Evolutionary conservation across 257 asterid genomes (phyloP).

Genomic region (Petunia secreta): DNA sequence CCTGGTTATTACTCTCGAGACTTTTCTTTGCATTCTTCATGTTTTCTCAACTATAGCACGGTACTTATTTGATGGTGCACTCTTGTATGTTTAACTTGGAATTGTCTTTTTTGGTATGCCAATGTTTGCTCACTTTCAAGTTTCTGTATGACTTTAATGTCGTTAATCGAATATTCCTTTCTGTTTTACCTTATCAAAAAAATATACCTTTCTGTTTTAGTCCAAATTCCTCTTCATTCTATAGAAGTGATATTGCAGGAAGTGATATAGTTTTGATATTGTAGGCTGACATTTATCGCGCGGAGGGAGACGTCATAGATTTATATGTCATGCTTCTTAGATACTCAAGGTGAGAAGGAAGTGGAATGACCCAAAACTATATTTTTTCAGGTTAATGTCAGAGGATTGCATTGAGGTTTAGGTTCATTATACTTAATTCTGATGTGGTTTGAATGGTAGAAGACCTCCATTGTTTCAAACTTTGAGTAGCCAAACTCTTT

Average conservation of each 20-base stretch:
- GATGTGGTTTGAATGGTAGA: conserved; percentile 5
- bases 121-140: background rate
- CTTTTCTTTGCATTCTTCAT: conserved; percentile 13
- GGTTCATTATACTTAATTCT: background rate
- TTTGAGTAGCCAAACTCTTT: conserved; percentile 12
- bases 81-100: background rate
- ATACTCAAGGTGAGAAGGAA: conserved; percentile 81
- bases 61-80: conserved; percentile 14
- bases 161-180: background rate
- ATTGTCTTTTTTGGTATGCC: conserved; percentile 16
- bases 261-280: conserved; percentile 31
- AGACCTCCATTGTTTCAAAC: background rate
- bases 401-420: background rate
- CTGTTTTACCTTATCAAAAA: background rate
- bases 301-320: conserved; percentile 75
- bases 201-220: conserved; percentile 12
- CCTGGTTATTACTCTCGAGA: background rate
- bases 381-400: conserved; percentile 17
- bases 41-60: background rate
- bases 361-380: conserved; percentile 1
- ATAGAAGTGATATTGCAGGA: conserved; percentile 27
- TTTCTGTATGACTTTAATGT: background rate
- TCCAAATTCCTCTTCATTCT: conserved; percentile 8
- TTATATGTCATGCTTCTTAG: conserved; percentile 93
- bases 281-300: conserved; percentile 93